Evolutionary conservation across 495 filamentous ascomycete species (phyloP).

Genomic region (Penicillium antarcticum): DNA sequence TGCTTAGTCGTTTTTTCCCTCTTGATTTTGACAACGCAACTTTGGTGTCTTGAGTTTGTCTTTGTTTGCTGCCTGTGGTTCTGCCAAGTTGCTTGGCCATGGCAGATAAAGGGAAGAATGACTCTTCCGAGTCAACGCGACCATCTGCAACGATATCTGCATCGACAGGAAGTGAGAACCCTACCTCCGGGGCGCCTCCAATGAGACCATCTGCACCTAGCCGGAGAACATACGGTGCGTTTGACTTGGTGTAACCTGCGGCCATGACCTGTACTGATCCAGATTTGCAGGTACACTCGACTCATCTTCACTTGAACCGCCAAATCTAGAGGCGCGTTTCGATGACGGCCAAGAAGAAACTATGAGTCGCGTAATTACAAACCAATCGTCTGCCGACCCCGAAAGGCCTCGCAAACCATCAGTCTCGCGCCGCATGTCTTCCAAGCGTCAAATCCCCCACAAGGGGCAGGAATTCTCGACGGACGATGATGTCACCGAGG

Average conservation of each 20-base stretch:
- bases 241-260: conserved; percentile 13
- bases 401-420: conserved; percentile 66
- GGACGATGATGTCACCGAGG: conserved; percentile 84
- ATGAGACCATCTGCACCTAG: conserved; percentile 19
- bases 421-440: conserved; percentile 68
- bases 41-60: neutral
- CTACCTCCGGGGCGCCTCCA: conserved; percentile 9
- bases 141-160: conserved; percentile 5
- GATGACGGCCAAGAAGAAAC: conserved; percentile 35
- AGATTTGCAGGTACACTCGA: conserved; percentile 36
- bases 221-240: conserved; percentile 38
- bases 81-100: conserved; percentile 9
- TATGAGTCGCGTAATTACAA: conserved; percentile 22
- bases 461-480: conserved; percentile 88
- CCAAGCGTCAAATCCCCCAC: conserved; percentile 69
- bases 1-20: conserved; percentile 2
- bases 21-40: neutral
- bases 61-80: conserved; percentile 1
- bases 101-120: conserved; percentile 18
- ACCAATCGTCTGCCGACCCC: conserved; percentile 56
- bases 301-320: conserved; percentile 18
- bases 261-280: conserved; percentile 10
- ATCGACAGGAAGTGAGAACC: neutral
- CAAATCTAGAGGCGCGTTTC: conserved; percentile 21
- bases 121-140: conserved; percentile 10